These are phyloP conservation scores for Pichia norvegensis DNA, from an alignment of 1,139 yeast species.

Conservation along the genomic window DNA sequence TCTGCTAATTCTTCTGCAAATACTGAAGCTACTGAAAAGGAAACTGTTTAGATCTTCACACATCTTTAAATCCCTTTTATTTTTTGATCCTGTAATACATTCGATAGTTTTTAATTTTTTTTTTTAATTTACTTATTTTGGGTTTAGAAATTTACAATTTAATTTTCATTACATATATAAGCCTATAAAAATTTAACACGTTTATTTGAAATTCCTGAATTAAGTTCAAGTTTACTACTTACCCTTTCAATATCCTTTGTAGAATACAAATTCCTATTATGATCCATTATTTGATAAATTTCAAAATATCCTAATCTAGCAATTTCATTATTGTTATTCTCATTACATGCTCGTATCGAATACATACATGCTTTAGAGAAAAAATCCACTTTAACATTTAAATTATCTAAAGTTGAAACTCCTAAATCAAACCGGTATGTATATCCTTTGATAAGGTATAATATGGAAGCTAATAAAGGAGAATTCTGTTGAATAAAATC, in stretches of 20 bases:
- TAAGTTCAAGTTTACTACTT: constrained; percentile 1
- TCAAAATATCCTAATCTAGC: constrained; percentile 18
- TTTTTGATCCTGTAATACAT: neutral
- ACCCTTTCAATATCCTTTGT: constrained; percentile 12
- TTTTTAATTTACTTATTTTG: neutral
- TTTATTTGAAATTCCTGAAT: neutral
- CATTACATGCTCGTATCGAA: constrained; percentile 10
- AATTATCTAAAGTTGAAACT: constrained; percentile 16
- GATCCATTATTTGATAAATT: constrained; percentile 15
- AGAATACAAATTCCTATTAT: constrained; percentile 16
- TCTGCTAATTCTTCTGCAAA: neutral
- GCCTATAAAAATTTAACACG: constrained; percentile 6
- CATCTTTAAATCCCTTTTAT: constrained; percentile 10
- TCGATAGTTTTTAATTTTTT: neutral
- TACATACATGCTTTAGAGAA: constrained; percentile 17
- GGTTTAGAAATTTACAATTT: no score
- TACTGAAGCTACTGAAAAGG: neutral
- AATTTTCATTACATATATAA: no score
- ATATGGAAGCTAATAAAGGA: constrained; percentile 21
- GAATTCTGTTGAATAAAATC: constrained; percentile 7
- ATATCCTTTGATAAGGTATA: constrained; percentile 19
- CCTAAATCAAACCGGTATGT: constrained; percentile 10
- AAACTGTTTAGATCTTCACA: no score
- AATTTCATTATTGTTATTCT: constrained; percentile 9
- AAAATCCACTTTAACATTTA: constrained; percentile 15